phyloP scores from a whole-genome alignment of 1,139 yeast species.

The Pichia sp. region DNA sequence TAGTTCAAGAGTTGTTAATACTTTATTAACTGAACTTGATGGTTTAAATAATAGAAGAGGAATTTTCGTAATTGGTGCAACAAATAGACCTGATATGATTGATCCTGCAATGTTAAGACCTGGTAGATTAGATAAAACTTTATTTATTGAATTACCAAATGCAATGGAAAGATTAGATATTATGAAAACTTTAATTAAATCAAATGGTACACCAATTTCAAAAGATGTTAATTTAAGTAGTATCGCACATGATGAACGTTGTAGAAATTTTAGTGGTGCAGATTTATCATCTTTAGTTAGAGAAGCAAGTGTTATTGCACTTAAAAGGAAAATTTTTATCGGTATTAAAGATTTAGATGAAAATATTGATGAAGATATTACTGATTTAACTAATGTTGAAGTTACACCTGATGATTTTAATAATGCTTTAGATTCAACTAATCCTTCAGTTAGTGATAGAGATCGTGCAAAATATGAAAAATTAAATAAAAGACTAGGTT shows the following conservation, averaged over 20 bases:
- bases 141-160: conserved; percentile 84
- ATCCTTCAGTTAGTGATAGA: conserved; percentile 85
- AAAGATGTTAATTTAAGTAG: conserved; percentile 50
- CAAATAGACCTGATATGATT: conserved; percentile 96
- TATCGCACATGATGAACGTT: conserved; percentile 70
- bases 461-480: conserved; percentile 75
- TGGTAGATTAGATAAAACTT: conserved; percentile 89
- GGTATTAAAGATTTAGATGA: conserved; percentile 33
- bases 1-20: conserved; percentile 90
- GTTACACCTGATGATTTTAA: conserved; percentile 67
- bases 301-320: conserved; percentile 87
- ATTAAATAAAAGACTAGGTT: conserved; percentile 30
- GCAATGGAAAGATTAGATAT: conserved; percentile 75
- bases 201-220: conserved; percentile 74
- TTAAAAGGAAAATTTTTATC: conserved; percentile 62
- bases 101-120: conserved; percentile 98
- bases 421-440: conserved; percentile 63
- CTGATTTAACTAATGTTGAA: conserved; percentile 30
- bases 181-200: conserved; percentile 63
- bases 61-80: conserved; percentile 92
- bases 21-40: conserved; percentile 86
- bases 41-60: conserved; percentile 92
- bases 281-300: conserved; percentile 87
- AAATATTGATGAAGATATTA: conserved; percentile 28
- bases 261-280: conserved; percentile 92